Percentiles rank a stretch among this genome's conserved stretches.
Evolutionary conservation across 208 protist genomes (phyloP).

Genomic region (Vickermania ingenoplastis): DNA sequence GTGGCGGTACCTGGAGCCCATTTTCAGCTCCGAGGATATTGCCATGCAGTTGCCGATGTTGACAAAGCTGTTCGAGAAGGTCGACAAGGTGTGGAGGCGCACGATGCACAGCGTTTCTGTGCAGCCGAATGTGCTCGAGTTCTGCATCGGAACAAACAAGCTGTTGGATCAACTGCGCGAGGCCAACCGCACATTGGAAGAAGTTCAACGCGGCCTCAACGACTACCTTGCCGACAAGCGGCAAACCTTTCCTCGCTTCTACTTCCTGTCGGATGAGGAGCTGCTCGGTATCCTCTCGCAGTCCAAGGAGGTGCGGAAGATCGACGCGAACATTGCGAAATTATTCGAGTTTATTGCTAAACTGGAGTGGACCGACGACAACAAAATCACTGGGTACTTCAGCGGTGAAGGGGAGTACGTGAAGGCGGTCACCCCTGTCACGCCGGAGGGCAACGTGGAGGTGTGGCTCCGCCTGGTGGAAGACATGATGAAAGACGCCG

Average conservation of each 20-base stretch:
- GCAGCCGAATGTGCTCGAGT: slow-evolving; percentile 89
- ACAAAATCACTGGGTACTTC: slow-evolving; percentile 88
- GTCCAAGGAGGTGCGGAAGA: slow-evolving; percentile 91
- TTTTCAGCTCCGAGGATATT: slow-evolving; percentile 96
- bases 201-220: slow-evolving; percentile 95
- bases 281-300: slow-evolving; percentile 95
- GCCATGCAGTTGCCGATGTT: slow-evolving; percentile 91
- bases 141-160: slow-evolving; percentile 90
- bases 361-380: slow-evolving; percentile 69
- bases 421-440: slow-evolving; percentile 66
- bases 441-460: slow-evolving; percentile 93
- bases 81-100: slow-evolving; percentile 94
- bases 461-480: slow-evolving; percentile 94
- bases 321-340: slow-evolving; percentile 94
- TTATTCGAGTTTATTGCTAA: slow-evolving; percentile 92
- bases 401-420: slow-evolving; percentile 92
- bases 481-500: slow-evolving; percentile 86
- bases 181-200: slow-evolving; percentile 90
- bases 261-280: slow-evolving; percentile 91
- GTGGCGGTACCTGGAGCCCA: slow-evolving; percentile 97
- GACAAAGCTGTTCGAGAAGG: slow-evolving; percentile 90
- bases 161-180: slow-evolving; percentile 92
- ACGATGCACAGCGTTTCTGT: slow-evolving; percentile 79
- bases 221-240: slow-evolving; percentile 96
- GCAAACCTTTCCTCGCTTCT: slow-evolving; percentile 91